Evolutionary conservation across 176 grass and related monocot genomes (phyloP).

Genomic region (maize (Zea mays)): DNA sequence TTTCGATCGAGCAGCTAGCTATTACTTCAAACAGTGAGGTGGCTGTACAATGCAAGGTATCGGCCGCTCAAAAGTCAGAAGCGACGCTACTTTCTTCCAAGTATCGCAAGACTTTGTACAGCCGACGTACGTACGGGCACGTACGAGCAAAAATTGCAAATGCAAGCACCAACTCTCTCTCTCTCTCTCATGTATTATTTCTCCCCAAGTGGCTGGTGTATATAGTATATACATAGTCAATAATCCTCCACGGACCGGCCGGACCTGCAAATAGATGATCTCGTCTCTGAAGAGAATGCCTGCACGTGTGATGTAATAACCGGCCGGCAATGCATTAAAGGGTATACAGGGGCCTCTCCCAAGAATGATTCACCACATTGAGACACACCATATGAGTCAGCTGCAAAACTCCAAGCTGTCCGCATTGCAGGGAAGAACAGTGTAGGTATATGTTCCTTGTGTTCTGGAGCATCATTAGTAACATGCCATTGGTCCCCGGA

Average conservation of each 20-base stretch:
- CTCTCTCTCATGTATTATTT: not conserved
- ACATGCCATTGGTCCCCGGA: conserved; percentile 49
- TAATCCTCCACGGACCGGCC: not conserved
- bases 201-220: conserved; percentile 5
- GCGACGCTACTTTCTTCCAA: conserved; percentile 42
- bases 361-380: conserved; percentile 48
- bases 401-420: conserved; percentile 52
- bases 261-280: not conserved
- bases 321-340: conserved; percentile 46
- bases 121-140: not conserved
- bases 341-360: conserved; percentile 45
- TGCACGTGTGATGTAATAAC: conserved; percentile 41
- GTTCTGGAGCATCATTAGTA: conserved; percentile 35
- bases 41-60: conserved; percentile 33
- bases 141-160: conserved; percentile 28
- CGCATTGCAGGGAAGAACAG: conserved; percentile 37
- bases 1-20: conserved; percentile 38
- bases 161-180: conserved; percentile 29
- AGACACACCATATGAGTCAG: conserved; percentile 61
- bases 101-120: conserved; percentile 53
- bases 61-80: conserved; percentile 39
- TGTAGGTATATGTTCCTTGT: conserved; percentile 40
- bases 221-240: too few relatives aligned
- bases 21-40: conserved; percentile 37
- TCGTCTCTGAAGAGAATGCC: conserved; percentile 13